Conservation (phyloP, 768 basidiomycete genomes). For the Lenzites betulinus region DNA sequence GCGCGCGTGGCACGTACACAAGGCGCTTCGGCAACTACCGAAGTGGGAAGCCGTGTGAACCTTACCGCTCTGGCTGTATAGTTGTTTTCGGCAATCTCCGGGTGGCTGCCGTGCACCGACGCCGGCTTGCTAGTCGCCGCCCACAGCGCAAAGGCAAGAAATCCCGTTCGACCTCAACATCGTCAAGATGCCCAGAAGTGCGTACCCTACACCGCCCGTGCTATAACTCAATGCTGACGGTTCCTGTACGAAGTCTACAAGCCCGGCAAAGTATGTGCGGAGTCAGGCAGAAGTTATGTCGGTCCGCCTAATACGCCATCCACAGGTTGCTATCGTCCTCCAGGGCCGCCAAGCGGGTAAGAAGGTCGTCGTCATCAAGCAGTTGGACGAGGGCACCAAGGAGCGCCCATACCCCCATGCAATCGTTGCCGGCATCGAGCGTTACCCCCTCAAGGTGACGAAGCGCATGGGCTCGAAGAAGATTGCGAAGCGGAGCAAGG, state of each 20-base stretch:
- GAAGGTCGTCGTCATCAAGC: conserved; percentile 99
- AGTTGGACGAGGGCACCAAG: conserved; percentile 95
- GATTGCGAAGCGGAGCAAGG: conserved; percentile 87
- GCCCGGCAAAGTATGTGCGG: conserved; percentile 77
- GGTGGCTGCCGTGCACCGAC: conserved; percentile 26
- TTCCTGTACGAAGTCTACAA: conserved; percentile 70
- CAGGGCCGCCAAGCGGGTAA: conserved; percentile 99
- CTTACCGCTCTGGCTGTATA: conserved; percentile 24
- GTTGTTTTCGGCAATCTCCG: conserved; percentile 27
- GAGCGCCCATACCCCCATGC: conserved; percentile 97
- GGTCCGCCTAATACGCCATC: conserved; percentile 4
- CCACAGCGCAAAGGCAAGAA: conserved; percentile 17
- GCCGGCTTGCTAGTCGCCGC: conserved; percentile 1
- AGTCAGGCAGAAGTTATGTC: conserved; percentile 9
- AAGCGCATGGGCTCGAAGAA: conserved; percentile 98
- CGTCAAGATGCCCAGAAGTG: conserved; percentile 47
- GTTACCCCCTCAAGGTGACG: conserved; percentile 97
- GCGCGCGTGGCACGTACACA: neutral
- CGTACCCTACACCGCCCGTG: conserved; percentile 13
- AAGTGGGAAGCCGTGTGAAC: neutral
- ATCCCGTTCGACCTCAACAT: conserved; percentile 16
- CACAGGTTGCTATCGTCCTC: conserved; percentile 91
- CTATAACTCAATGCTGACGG: conserved; percentile 21
- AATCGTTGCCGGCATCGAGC: conserved; percentile 96
- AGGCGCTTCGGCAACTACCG: conserved; percentile 3